Base-by-base conservation (phyloP, 331 rosid genomes). In the Pyracantha coccinea region DNA sequence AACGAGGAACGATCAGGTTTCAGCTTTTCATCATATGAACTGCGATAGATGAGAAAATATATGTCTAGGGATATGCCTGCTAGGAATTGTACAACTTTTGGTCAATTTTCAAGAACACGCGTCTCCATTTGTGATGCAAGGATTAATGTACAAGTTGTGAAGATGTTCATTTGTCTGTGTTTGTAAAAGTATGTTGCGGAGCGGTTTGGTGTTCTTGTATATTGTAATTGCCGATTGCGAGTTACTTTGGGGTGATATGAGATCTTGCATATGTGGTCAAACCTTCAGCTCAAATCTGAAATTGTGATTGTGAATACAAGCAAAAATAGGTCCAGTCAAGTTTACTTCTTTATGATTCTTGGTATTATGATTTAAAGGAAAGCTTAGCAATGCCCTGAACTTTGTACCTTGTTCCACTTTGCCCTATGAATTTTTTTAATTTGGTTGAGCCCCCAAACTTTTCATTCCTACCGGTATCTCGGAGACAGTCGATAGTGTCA, bases 21-120 rank as follows among this genome's bases (percentile, higher is more conserved):
- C 93, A 90, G 95, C 64, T 94, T 88, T 80, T 90, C 96, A 25
- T 94, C 96, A 10, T 92, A 91, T 25, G 95, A 88, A 82, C 76
- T 92, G 77, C 96, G 74, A 60, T 94, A 82, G 77, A 75, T 63
- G 63, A 21, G 74, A 73, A 7, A 32, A 66, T 64, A 5, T 32
- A 10, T 32, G 5, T 4, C 27, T 19, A 33, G 47, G 47, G 47
- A 41, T 41, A 41, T 41, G 45, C 9, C 35, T 3, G 12, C 23
- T 17, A 29, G 23, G 21, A 17, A 29, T 3, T 63, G 38, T 11
- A 28, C 68, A 63, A 63, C 41, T 45, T 47, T 41, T 27, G 47
- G 61, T 17, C 21, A 45, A 47, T 41, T 20, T 20, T 28, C 31
- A 35, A 35, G 33, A 25, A 17, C 32, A 10, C 65, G 15, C 27